Conservation (phyloP, 306 rosid genomes). For the Cyamopsis tetragonoloba region DNA sequence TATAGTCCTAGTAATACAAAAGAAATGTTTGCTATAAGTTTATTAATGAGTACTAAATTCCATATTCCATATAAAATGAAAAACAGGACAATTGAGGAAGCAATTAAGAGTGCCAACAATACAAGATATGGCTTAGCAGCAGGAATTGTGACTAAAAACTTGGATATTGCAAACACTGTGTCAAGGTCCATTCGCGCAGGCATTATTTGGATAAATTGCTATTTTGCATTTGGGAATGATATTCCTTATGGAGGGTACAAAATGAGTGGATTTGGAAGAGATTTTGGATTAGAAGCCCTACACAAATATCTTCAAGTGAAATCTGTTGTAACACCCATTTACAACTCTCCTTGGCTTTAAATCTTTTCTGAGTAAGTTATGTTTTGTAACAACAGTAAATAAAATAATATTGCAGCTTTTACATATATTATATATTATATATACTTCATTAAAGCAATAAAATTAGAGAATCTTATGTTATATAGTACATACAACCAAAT, state of each 20-base stretch:
- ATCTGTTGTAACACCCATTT: constrained; percentile 72
- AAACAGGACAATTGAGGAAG: constrained; percentile 79
- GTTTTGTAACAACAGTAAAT: background rate
- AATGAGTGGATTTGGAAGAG: constrained; percentile 89
- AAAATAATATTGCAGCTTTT: too few species aligned
- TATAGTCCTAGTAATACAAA: background rate
- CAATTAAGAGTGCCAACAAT: constrained; percentile 62
- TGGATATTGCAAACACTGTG: constrained; percentile 72
- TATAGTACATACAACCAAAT: too few species aligned
- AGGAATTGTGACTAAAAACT: constrained; percentile 65
- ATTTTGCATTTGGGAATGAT: constrained; percentile 53
- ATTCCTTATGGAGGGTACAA: constrained; percentile 82
- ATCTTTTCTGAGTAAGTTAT: background rate
- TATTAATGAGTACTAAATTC: background rate
- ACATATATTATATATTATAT: too few species aligned
- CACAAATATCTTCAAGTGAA: constrained; percentile 70
- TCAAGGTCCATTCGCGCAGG: constrained; percentile 87
- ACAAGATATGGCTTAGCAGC: constrained; percentile 79
- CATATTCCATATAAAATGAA: background rate
- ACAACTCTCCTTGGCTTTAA: constrained; percentile 88
- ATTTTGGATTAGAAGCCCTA: constrained; percentile 54
- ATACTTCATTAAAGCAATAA: background rate
- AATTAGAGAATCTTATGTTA: background rate
- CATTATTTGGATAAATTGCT: constrained; percentile 75
- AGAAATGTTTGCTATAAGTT: background rate